These are phyloP conservation scores for Erodium texanum DNA, from an alignment of 441 rosid species.

Conservation along the genomic window DNA sequence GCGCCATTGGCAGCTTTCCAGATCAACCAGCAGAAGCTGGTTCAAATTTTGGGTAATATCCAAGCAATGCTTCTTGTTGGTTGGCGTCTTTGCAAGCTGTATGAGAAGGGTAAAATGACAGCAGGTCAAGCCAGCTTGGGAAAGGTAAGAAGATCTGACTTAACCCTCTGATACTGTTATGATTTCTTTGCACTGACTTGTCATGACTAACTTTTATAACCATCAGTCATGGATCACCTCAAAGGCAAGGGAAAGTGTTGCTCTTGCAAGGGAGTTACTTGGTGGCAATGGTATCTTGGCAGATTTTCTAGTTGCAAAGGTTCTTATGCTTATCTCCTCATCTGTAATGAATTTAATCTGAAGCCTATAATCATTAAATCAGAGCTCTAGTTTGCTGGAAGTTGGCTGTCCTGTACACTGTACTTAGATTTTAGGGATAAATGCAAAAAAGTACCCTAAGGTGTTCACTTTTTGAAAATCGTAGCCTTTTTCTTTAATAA, in stretches of 20 bases:
- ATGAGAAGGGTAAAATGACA: conserved; percentile 75
- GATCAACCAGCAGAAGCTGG: conserved; percentile 87
- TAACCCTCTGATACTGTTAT: not conserved
- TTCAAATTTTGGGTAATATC: conserved; percentile 71
- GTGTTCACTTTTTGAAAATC: too few species aligned
- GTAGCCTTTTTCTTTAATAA: too few species aligned
- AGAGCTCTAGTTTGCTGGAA: not conserved
- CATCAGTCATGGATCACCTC: conserved; percentile 67
- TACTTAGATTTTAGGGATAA: too few species aligned
- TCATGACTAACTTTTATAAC: conserved; percentile 11
- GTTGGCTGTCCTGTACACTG: not conserved
- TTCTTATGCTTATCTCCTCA: conserved; percentile 19
- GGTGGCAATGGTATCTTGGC: conserved; percentile 89
- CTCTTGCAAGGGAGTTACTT: conserved; percentile 76
- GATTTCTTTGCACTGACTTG: not conserved
- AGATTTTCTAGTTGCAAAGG: conserved; percentile 95
- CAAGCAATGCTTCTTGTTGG: conserved; percentile 89
- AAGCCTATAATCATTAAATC: not conserved
- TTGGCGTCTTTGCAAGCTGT: conserved; percentile 91
- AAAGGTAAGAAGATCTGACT: conserved; percentile 47
- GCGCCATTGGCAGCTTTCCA: conserved; percentile 92
- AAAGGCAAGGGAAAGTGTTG: conserved; percentile 71
- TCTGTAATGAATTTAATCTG: not conserved
- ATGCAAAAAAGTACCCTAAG: too few species aligned
- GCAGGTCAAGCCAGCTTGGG: conserved; percentile 93